Percentiles rank a stretch among this genome's conserved stretches.
Conservation (phyloP, 768 basidiomycete genomes). For the Leccinum broughii region DNA sequence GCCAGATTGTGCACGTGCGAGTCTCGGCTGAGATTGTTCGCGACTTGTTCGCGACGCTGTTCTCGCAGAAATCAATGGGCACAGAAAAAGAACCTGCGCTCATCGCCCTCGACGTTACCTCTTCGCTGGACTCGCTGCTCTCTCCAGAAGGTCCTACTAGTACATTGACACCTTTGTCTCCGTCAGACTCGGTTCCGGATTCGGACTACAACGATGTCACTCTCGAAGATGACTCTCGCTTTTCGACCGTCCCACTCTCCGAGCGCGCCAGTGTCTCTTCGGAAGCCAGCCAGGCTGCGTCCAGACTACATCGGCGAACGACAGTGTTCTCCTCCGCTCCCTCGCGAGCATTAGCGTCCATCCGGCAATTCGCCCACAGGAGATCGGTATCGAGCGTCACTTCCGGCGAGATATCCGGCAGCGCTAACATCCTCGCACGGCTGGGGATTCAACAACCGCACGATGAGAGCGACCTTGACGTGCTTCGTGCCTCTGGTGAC, state of each 20-base stretch:
- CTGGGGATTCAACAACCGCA: slow-evolving; percentile 47
- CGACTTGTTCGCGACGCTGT: background rate
- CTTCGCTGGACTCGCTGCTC: slow-evolving; percentile 48
- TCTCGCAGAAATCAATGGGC: slow-evolving; percentile 19
- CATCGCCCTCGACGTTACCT: slow-evolving; percentile 15
- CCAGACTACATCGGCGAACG: slow-evolving; percentile 30
- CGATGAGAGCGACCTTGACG: slow-evolving; percentile 40
- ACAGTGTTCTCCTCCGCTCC: slow-evolving; percentile 29
- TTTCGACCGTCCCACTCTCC: slow-evolving; percentile 51
- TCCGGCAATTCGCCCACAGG: slow-evolving; percentile 47
- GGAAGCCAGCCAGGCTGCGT: slow-evolving; percentile 22
- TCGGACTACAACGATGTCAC: slow-evolving; percentile 65
- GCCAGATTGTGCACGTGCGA: no score
- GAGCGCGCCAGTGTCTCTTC: slow-evolving; percentile 37
- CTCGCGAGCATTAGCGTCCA: slow-evolving; percentile 19
- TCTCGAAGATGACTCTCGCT: slow-evolving; percentile 47
- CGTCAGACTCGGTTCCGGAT: slow-evolving; percentile 48
- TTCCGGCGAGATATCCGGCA: slow-evolving; percentile 40
- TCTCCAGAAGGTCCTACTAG: slow-evolving; percentile 42
- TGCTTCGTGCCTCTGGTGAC: slow-evolving; percentile 52
- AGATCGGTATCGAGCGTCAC: slow-evolving; percentile 64
- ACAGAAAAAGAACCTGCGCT: slow-evolving; percentile 14
- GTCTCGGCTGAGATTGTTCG: background rate
- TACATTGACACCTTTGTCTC: slow-evolving; percentile 30
- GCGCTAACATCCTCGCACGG: slow-evolving; percentile 49